Base-by-base conservation (phyloP, 1,139 yeast species). In the Yamadazyma sp. region DNA sequence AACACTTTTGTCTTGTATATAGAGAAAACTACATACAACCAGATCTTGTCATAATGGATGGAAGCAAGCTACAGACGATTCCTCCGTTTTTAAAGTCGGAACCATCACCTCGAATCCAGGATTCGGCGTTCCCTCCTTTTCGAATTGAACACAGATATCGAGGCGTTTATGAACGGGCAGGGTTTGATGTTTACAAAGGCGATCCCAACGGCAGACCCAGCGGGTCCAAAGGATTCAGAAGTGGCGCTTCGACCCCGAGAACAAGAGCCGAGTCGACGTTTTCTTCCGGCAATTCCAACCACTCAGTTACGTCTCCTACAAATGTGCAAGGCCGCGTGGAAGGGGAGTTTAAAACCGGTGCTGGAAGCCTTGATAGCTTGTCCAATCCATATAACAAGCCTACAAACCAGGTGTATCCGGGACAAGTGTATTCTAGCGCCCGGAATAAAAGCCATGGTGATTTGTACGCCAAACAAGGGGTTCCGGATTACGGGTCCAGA, bases 131-230 rank as follows among this genome's bases (percentile, higher is more conserved):
- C 47, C 86, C 86, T n/a, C 76, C 80, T 0, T 61, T 80, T 47
- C 78, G 76, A 44, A 67, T 75, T 2, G 74, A 73, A 33, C 78
- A 72, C 37, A 61, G 77, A 28, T 79, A 78, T 54, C 68, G 67
- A 48, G 81, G 84, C 1, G 86, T 79, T 4, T 73, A 80, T 47
- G 86, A 80, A 55, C 59, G 85, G 48, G 86, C 86, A 0, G 86
- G 86, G 0, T 80, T 80, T 48, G 85, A 80, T 32, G 76, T 78
- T 24, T 67, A 67, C 46, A 51, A 54, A 41, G 54, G 52, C 8
- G 43, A 38, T 11, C 29, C 20, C 29, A 14, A 27, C n/a, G 8
- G 6, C 28, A 25, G 28, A 13, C 16, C 26, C 26, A 23, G 13
- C 13, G 26, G 16, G 9, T 4, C 28, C 4, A 29, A 29, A 11